Percentiles rank a stretch among this genome's conserved stretches.
These are phyloP conservation scores for Ceratocystiopsis sp. DNA, from an alignment of 2,329 filamentous ascomycete genomes.

Conservation along the genomic window DNA sequence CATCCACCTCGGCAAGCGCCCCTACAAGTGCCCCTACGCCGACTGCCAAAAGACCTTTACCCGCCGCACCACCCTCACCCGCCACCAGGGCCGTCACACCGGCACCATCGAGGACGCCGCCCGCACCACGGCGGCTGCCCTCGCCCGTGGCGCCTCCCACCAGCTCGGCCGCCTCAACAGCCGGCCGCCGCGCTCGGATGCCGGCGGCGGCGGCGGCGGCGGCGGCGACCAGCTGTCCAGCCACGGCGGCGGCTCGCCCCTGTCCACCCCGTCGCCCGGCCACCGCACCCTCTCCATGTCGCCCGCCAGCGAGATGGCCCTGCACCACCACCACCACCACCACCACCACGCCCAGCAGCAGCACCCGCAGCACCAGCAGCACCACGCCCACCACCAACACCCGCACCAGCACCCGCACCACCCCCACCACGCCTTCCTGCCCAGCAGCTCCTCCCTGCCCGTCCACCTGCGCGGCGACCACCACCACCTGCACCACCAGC, in stretches of 20 bases:
- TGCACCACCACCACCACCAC: slow-evolving; percentile 64
- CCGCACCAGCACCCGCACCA: neutral
- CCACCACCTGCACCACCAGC: slow-evolving; percentile 25
- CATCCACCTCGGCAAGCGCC: slow-evolving; percentile 88
- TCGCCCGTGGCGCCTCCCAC: slow-evolving; percentile 37
- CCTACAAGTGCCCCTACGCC: slow-evolving; percentile 93
- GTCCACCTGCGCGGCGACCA: slow-evolving; percentile 66
- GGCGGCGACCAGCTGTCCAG: slow-evolving; percentile 17
- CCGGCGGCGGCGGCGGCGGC: slow-evolving; percentile 17
- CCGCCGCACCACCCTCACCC: slow-evolving; percentile 79
- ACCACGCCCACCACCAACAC: neutral
- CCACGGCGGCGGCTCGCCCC: slow-evolving; percentile 47
- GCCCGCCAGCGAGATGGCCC: slow-evolving; percentile 61
- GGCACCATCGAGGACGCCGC: slow-evolving; percentile 91
- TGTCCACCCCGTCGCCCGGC: slow-evolving; percentile 39
- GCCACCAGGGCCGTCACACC: slow-evolving; percentile 90
- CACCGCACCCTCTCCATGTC: slow-evolving; percentile 45
- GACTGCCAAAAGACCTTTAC: slow-evolving; percentile 99
- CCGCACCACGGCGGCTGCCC: slow-evolving; percentile 68
- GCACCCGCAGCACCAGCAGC: slow-evolving; percentile 44
- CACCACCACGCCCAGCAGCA: slow-evolving; percentile 54
- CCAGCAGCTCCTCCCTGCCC: slow-evolving; percentile 62
- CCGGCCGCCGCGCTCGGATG: slow-evolving; percentile 44
- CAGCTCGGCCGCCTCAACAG: slow-evolving; percentile 16
- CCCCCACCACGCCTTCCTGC: slow-evolving; percentile 37